Conservation (phyloP, 1,284 basidiomycete species). For the Pascua guehoae region DNA sequence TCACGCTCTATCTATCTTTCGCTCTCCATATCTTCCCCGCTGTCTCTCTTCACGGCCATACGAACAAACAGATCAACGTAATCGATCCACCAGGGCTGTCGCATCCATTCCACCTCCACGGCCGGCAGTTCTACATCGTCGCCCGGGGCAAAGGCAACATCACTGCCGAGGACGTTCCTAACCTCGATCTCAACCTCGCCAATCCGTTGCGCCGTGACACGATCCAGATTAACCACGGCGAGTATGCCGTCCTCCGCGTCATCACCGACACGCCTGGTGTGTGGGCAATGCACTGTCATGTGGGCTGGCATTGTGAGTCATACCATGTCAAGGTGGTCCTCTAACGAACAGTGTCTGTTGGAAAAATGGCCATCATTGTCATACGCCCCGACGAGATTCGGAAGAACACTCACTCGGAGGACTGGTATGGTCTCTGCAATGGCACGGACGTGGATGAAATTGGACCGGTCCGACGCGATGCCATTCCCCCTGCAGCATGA, state of each 20-base stretch:
- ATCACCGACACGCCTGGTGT: slow-evolving; percentile 27
- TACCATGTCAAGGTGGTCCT: too few relatives aligned
- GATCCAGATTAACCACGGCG: slow-evolving; percentile 25
- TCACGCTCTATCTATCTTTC: too few relatives aligned
- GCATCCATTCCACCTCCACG: slow-evolving; percentile 46
- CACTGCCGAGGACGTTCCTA: slow-evolving; percentile 4
- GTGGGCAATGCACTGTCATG: slow-evolving; percentile 29
- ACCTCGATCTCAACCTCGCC: slow-evolving; percentile 22
- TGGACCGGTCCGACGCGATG: slow-evolving; percentile 5
- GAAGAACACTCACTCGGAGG: slow-evolving; percentile 8
- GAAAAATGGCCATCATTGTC: slow-evolving; percentile 15
- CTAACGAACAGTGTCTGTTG: neutral
- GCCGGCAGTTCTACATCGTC: slow-evolving; percentile 32
- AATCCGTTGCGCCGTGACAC: slow-evolving; percentile 48
- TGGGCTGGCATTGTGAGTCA: slow-evolving; percentile 20
- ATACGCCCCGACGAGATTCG: slow-evolving; percentile 20
- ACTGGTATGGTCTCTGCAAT: slow-evolving; percentile 19
- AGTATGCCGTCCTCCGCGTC: slow-evolving; percentile 29
- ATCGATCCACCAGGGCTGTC: slow-evolving; percentile 30
- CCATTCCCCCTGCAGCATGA: too few relatives aligned
- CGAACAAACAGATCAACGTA: slow-evolving; percentile 37
- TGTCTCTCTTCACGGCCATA: neutral
- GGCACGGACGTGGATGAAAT: slow-evolving; percentile 8
- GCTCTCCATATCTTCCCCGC: neutral
- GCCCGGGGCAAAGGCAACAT: slow-evolving; percentile 38